Evolutionary conservation across 1,139 yeast genomes (phyloP), one percentile per base, ranked within the genome.

Genomic region (Saccharomyces hybrid): DNA sequence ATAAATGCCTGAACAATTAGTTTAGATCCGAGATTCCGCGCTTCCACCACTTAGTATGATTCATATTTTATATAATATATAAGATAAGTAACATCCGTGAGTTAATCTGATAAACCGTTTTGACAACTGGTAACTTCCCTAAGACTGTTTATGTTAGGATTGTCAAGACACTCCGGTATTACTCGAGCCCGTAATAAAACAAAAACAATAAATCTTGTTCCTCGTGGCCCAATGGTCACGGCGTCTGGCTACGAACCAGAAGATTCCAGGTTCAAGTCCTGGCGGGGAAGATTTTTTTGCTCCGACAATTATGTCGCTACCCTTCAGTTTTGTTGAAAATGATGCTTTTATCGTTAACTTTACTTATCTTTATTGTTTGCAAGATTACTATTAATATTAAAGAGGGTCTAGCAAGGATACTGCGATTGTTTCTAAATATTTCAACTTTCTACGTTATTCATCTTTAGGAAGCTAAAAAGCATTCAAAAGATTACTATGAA

Each of bases 221-320:
- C 87, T 83, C 87, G 84, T 84, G 87, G 88, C 88, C 88, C 87
- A 84, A 84, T 84, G 89, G 88, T 84, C 85, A 84, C 84, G 88
- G 88, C 88, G 88, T 83, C 87, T 83, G 89, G 87, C 89, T 84
- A 84, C 88, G 88, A 80, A 84, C 89, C 89, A 84, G 88, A 83
- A 84, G 90, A 84, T 83, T 84, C 89, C 88, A 84, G 91, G 90
- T 85, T 85, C 90, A 88, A 85, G 85, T 84, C 90, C 90, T 84
- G 89, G 89, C 85, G 90, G 88, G 90, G 90, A 84, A 84, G 90
- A 78, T 77, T 72, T 29, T 25, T 16, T 29, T 29, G 25, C 25
- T 23, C 25, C 25, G 25, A 23, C 25, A 23, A 1, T 23, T 23
- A 23, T 23, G 25, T 23, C 25, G 25, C 25, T 23, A 11, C 5